Conservation (phyloP, 192 early-diverging fungal species). For the Anaeromyces robustus region DNA sequence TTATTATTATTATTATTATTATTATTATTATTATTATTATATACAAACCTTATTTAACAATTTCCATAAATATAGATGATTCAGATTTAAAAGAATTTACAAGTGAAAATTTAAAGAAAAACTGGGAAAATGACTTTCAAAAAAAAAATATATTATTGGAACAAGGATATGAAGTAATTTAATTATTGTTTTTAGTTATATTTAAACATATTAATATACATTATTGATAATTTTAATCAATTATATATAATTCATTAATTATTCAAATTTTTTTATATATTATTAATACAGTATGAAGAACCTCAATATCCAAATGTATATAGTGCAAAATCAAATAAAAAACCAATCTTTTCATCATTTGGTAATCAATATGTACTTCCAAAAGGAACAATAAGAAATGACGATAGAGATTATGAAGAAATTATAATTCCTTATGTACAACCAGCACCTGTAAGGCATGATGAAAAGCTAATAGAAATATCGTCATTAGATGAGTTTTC, state of each 20-base stretch:
- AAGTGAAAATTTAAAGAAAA: neutral
- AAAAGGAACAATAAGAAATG: neutral
- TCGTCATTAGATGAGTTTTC: conserved; percentile 53
- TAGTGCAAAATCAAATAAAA: neutral
- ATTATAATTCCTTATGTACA: conserved; percentile 69
- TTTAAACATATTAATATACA: too few species aligned
- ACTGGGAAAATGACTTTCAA: neutral
- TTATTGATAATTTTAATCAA: too few species aligned
- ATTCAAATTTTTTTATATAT: too few species aligned
- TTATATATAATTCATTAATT: too few species aligned
- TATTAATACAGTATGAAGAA: neutral
- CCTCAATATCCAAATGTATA: neutral
- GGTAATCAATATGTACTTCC: conserved; percentile 1
- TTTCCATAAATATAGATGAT: neutral
- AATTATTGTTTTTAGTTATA: too few species aligned
- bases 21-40: too few species aligned
- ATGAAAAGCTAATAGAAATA: conserved; percentile 51
- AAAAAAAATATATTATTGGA: neutral
- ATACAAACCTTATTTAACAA: too few species aligned
- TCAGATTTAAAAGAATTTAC: neutral
- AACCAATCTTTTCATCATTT: neutral
- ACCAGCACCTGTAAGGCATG: conserved; percentile 39
- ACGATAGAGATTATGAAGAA: conserved; percentile 65
- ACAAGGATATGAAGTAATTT: neutral
- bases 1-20: too few species aligned